Conservation (phyloP, 768 basidiomycete species). For the Calocybe cyanea region DNA sequence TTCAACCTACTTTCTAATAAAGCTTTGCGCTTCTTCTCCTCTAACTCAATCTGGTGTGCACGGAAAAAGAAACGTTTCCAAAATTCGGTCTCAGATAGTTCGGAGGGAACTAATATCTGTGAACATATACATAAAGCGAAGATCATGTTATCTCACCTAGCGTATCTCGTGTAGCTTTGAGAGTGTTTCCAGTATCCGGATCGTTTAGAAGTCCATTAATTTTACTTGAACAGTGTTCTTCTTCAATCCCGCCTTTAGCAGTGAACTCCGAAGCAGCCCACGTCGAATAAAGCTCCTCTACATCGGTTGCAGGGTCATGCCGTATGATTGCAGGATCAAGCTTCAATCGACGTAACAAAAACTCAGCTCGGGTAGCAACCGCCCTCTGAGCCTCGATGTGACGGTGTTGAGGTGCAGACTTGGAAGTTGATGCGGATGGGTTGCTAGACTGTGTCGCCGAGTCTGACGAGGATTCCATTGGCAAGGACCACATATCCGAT, state of each 20-base stretch:
- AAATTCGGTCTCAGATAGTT: slow-evolving; percentile 61
- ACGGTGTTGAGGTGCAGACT: slow-evolving; percentile 22
- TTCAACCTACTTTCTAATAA: slow-evolving; percentile 61
- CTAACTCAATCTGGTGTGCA: slow-evolving; percentile 71
- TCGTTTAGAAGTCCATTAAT: slow-evolving; percentile 48
- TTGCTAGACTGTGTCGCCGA: slow-evolving; percentile 2
- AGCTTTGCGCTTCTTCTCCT: slow-evolving; percentile 75
- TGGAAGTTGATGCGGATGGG: slow-evolving; percentile 1
- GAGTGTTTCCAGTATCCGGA: slow-evolving; percentile 43
- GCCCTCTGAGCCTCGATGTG: slow-evolving; percentile 42
- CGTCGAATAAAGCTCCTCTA: slow-evolving; percentile 46
- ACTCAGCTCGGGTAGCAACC: slow-evolving; percentile 73
- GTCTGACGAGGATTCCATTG: slow-evolving; percentile 30
- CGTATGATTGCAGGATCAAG: slow-evolving; percentile 72
- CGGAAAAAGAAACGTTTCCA: slow-evolving; percentile 94
- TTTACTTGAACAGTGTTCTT: slow-evolving; percentile 52
- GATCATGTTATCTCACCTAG: slow-evolving; percentile 45
- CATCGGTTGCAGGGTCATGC: slow-evolving; percentile 70
- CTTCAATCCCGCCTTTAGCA: slow-evolving; percentile 51
- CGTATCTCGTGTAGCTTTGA: slow-evolving; percentile 49
- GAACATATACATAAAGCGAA: slow-evolving; percentile 3
- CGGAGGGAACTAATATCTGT: slow-evolving; percentile 56
- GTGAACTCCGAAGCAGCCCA: slow-evolving; percentile 57
- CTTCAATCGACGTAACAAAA: slow-evolving; percentile 67
- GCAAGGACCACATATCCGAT: slow-evolving; percentile 81